These are phyloP conservation scores for Hortaea werneckii DNA, from an alignment of 2,329 filamentous ascomycete species.

Conservation along the genomic window DNA sequence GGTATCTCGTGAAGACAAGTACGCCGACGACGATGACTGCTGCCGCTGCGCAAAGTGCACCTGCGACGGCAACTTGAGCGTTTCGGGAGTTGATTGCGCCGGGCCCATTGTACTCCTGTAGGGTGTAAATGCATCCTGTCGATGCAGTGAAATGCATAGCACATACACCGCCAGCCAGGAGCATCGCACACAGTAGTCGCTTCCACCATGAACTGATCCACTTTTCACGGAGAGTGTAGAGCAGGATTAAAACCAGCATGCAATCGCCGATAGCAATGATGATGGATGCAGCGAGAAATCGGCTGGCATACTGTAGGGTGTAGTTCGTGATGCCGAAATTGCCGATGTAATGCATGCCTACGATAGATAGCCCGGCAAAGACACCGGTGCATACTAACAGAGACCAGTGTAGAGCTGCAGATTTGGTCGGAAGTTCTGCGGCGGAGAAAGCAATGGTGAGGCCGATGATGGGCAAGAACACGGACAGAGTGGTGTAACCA, in stretches of 20 bases:
- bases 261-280: slow-evolving; percentile 65
- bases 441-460: slow-evolving; percentile 62
- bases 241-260: slow-evolving; percentile 58
- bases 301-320: slow-evolving; percentile 47
- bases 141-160: slow-evolving; percentile 84
- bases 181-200: slow-evolving; percentile 52
- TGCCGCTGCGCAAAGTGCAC: slow-evolving; percentile 45
- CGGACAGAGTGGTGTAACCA: slow-evolving; percentile 63
- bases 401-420: slow-evolving; percentile 19
- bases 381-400: slow-evolving; percentile 48
- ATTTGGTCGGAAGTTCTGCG: slow-evolving; percentile 39
- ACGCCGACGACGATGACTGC: slow-evolving; percentile 26
- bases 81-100: slow-evolving; percentile 41
- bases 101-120: slow-evolving; percentile 42
- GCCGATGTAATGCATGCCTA: slow-evolving; percentile 82
- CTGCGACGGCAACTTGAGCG: slow-evolving; percentile 63
- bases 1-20: slow-evolving; percentile 28
- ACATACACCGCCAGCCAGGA: slow-evolving; percentile 65
- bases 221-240: slow-evolving; percentile 64
- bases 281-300: slow-evolving; percentile 56
- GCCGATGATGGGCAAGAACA: slow-evolving; percentile 69
- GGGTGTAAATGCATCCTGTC: slow-evolving; percentile 61
- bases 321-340: slow-evolving; percentile 77
- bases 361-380: slow-evolving; percentile 64
- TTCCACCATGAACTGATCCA: slow-evolving; percentile 79